Conservation (phyloP, 2,329 filamentous ascomycete species). For the Penicillium oxalicum region DNA sequence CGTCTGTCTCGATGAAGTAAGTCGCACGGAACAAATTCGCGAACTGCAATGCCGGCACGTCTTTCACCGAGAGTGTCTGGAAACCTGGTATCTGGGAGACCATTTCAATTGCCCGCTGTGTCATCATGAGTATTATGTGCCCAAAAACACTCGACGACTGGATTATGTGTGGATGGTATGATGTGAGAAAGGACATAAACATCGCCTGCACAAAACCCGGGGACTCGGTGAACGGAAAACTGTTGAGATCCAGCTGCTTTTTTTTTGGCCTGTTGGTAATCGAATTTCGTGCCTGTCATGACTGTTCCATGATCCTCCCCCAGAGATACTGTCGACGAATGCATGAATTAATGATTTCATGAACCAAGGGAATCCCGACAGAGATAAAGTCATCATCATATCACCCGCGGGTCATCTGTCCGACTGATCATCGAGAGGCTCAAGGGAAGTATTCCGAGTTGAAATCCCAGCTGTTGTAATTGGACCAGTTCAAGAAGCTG, state of each 20-base stretch:
- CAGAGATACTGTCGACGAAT: background rate
- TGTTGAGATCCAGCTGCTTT: too few relatives aligned
- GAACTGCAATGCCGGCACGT: constrained; percentile 37
- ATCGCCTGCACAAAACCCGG: background rate
- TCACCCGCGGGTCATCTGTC: too few relatives aligned
- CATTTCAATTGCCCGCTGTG: constrained; percentile 38
- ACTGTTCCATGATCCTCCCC: background rate
- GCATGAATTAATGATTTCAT: constrained; percentile 7
- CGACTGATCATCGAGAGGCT: too few relatives aligned
- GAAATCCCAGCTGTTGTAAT: constrained; percentile 30
- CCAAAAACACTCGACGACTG: constrained; percentile 24
- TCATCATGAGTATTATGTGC: constrained; percentile 31
- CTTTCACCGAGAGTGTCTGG: constrained; percentile 36
- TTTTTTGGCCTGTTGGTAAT: too few relatives aligned
- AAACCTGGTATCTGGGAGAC: constrained; percentile 36
- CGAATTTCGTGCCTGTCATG: background rate
- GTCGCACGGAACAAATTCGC: constrained; percentile 31
- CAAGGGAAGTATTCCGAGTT: constrained; percentile 24
- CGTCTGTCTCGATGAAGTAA: constrained; percentile 35
- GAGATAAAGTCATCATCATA: too few relatives aligned
- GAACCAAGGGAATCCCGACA: background rate
- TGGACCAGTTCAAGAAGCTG: constrained; percentile 31
- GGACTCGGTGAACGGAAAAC: too few relatives aligned
- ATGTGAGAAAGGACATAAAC: background rate
- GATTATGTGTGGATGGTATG: constrained; percentile 37